Base-by-base conservation (phyloP, 129 eudicot species). In the Arctium minus region DNA sequence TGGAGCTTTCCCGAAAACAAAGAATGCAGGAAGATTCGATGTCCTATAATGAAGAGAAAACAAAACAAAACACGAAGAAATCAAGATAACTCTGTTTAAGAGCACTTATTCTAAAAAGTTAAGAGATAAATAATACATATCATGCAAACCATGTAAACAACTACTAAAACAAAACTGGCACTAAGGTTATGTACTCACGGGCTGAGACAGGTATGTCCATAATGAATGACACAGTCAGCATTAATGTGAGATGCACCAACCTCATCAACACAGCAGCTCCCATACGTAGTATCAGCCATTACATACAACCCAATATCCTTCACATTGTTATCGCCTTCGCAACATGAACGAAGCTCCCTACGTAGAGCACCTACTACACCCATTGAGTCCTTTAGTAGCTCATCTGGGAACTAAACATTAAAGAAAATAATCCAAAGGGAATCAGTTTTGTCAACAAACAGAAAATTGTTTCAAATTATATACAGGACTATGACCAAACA, bases 251-350 rank as follows among this genome's bases (percentile, higher is more conserved):
- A 87, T 5, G 99, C 99, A 68, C 94, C 98, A 35, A 93, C 98
- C 80, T 96, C 99, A 79, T 96, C 99, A 69, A 93, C 96, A 68
- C 99, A 96, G 82, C 99, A 96, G 79, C 97, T 96, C 12, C 99
- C 98, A 33, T 91, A 96, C 5, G 97, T 86, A 18, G 98, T 93
- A 88, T 96, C 99, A n/a, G 98, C 99, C 99, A 96, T 92, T 33
- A 93, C 96, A 76, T 92, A 96, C 88, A 96, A 82, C 67, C 95
- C 92, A 77, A 91, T 83, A 77, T 80, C 85, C 85, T 68, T 83
- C 31, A 73, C 82, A 27, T 82, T 73, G 65, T 79, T 80, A 48
- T 71, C 62, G 8, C 29, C 80, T 32, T 72, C 83, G 33, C 72
- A 35, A 76, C 56, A 32, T 56, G 69, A 77, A 11, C 86, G 56